A percentile compares a stretch with the other conserved stretches of the same genome.
These are phyloP conservation scores for Diaporthe amygdali DNA, from an alignment of 2,329 filamentous ascomycete genomes.

Conservation along the genomic window DNA sequence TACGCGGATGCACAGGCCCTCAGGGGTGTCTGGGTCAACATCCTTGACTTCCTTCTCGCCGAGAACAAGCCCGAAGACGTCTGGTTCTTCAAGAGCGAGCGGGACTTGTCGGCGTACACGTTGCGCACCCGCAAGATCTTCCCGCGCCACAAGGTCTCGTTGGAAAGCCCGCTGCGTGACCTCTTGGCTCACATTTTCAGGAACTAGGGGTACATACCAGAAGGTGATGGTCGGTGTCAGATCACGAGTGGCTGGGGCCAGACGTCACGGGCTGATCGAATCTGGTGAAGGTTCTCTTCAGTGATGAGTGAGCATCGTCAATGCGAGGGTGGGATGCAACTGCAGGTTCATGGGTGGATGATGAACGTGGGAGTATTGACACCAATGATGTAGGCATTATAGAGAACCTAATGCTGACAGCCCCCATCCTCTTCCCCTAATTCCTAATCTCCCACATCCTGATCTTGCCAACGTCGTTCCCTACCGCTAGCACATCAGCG, in stretches of 20 bases:
- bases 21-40: slow-evolving; percentile 51
- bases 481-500: slow-evolving; percentile 68
- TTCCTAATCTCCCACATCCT: slow-evolving; percentile 86
- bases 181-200: slow-evolving; percentile 42
- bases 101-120: slow-evolving; percentile 43
- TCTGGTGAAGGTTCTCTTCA: background rate
- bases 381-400: background rate
- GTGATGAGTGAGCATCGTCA: background rate
- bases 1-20: slow-evolving; percentile 41
- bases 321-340: background rate
- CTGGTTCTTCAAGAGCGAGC: slow-evolving; percentile 37
- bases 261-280: too few relatives aligned
- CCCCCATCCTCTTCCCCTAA: slow-evolving; percentile 43
- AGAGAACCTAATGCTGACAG: background rate
- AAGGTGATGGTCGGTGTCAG: background rate
- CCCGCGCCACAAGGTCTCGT: slow-evolving; percentile 48
- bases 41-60: slow-evolving; percentile 51
- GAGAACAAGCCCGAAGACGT: slow-evolving; percentile 33
- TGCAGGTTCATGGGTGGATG: background rate
- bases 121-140: slow-evolving; percentile 42
- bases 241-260: background rate
- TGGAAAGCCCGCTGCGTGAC: slow-evolving; percentile 44
- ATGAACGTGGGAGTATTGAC: background rate
- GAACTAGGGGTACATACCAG: background rate
- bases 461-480: slow-evolving; percentile 87